Evolutionary conservation across 441 rosid genomes (phyloP), one percentile per base, ranked within the genome.

Genomic region (Gossypium schwendimanii): DNA sequence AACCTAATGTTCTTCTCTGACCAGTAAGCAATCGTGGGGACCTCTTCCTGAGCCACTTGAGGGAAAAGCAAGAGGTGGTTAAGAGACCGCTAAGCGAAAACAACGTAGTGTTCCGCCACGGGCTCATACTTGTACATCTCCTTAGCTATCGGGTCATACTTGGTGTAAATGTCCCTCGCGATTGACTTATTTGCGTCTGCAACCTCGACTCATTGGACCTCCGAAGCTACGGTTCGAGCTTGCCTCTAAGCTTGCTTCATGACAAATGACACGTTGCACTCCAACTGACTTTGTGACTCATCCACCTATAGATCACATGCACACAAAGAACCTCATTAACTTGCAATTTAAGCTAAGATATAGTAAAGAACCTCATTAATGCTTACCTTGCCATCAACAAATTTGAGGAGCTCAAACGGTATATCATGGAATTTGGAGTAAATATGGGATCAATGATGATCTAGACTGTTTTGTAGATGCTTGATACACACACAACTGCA

Each of bases 321-420:
- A 20, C 11, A 31, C 3, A 63, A 4, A 49, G 0, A 68, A 64
- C 11, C 53, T 18, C 18, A 9, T 36, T 21, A 36, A 63, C 18
- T 31, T 8, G 6, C n/a, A 8, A 31, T 50, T n/a, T 47, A 47
- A 47, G 15, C 17, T 47, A 47, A 47, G 4, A 14, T 47, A 36
- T 6, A 36, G 41, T 36, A 36, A 36, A 6, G 41, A 36, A 36
- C 9, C 41, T 36, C 9, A 36, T 33, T 33, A 52, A 49, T 52
- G 57, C 57, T 21, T 59, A 85, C 89, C 89, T 84, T 87, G 36
- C 81, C 83, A 78, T 89, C 91, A 55, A 85, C 66, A 82, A 84
- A 82, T 55, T 66, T 67, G 78, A 89, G 89, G 75, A 84, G 78
- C 75, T 81, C 79, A 72, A 78, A 78, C 8, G 86, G 85, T 33